Evolutionary conservation across 208 protist species (phyloP).

Genomic region (Crithidia expoeki): DNA sequence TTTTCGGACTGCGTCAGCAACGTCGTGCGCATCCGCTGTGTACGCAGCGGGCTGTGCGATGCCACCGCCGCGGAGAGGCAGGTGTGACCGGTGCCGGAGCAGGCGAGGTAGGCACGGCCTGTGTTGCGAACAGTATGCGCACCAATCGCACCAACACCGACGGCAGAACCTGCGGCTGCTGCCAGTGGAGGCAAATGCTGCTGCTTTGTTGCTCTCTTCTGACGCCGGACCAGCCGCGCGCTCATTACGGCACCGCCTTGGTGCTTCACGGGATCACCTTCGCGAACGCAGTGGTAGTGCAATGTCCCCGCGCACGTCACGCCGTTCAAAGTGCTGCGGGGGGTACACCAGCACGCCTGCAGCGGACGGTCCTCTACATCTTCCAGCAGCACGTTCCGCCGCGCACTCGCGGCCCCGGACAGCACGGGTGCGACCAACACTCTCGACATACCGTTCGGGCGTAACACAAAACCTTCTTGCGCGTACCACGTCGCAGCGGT

Average conservation of each 20-base stretch:
- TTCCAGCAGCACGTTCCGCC: slow-evolving; percentile 25
- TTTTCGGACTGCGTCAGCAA: slow-evolving; percentile 8
- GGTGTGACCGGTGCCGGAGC: slow-evolving; percentile 68
- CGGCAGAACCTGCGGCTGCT: neutral
- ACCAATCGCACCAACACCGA: neutral
- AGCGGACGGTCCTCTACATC: slow-evolving; percentile 36
- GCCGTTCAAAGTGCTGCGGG: slow-evolving; percentile 41
- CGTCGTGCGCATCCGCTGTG: slow-evolving; percentile 24
- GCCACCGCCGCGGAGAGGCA: slow-evolving; percentile 40
- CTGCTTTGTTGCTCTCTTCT: slow-evolving; percentile 4
- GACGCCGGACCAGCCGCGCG: slow-evolving; percentile 10
- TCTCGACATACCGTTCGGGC: slow-evolving; percentile 22
- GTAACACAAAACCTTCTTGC: slow-evolving; percentile 24
- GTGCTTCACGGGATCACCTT: slow-evolving; percentile 30
- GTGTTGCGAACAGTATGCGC: neutral
- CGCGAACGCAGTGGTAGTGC: slow-evolving; percentile 87
- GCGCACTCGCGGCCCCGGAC: neutral
- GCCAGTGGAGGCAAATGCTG: neutral
- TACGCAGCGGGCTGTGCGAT: slow-evolving; percentile 2
- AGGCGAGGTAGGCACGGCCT: slow-evolving; percentile 50
- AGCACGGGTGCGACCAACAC: slow-evolving; percentile 32
- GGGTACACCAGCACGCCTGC: slow-evolving; percentile 83
- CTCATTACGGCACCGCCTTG: neutral
- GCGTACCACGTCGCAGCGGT: slow-evolving; percentile 22
- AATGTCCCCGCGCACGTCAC: slow-evolving; percentile 58